Base-by-base conservation (phyloP, 2,329 filamentous ascomycete species). In the Fusarium buxicola region DNA sequence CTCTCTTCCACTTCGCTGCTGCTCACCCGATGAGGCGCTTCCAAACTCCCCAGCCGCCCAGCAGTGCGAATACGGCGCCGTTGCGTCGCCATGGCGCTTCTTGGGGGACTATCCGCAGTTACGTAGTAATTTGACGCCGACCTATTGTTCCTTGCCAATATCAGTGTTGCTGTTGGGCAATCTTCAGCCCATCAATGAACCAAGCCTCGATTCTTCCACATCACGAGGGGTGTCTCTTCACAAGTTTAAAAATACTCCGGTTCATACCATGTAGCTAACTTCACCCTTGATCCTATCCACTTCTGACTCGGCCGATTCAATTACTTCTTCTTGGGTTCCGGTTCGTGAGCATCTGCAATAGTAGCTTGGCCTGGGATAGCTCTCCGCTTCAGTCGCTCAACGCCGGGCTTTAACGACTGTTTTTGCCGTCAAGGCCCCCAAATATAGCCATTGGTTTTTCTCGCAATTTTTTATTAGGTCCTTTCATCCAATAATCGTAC, bases 101-200 rank as follows among this genome's bases (percentile, higher is more conserved):
- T 47, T 45, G 15, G 24, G 45, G 21, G 32, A 39, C 25, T n/a
- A 46, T 34, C 4, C 21, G 21, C 6, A 21, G 21, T n/a, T n/a
- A n/a, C n/a, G 21, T 21, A 21, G 21, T 21, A 21, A 51, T 46
- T 58, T 61, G 49, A 53, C 45, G 44, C 25, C 45, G 31, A n/a
- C n/a, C n/a, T n/a, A 43, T 43, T 36, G 27, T 47, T 16, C 66
- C 64, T 45, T 66, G 67, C 18, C 28, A 59, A 67, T 70, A 70
- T 56, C 43, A 56, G 32, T 9, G n/a, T 36, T 46, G 9, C 38
- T 50, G 48, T 56, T 55, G 53, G 55, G 40, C 32, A 50, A 30
- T 38, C 30, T 58, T 47, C 27, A 58, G 39, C 47, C 56, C 41
- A 45, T 32, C 51, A 55, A 48, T 35, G 15, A 28, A 27, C 25